Conservation (phyloP, 139 green algal genomes). For the Coelastrella sp. region DNA sequence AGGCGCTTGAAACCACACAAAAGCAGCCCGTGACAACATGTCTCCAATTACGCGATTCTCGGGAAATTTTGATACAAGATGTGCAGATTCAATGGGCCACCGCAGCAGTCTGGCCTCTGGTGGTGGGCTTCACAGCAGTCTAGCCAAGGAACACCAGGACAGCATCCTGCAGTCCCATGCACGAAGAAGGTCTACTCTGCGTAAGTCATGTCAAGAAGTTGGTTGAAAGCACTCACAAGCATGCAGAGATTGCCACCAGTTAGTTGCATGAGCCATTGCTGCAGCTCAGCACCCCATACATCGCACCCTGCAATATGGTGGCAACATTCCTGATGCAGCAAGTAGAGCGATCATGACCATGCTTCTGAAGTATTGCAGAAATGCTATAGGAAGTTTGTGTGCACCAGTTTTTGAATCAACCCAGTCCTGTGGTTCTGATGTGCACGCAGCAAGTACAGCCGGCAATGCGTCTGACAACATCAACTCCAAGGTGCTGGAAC, state of each 20-base stretch:
- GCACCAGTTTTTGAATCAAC: too few relatives aligned
- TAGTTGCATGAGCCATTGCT: too few relatives aligned
- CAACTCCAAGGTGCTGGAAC: background rate
- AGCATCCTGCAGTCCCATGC: background rate
- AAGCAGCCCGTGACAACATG: background rate
- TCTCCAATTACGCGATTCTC: background rate
- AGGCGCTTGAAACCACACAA: too few relatives aligned
- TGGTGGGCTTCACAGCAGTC: background rate
- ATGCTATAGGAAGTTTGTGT: too few relatives aligned
- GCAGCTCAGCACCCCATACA: too few relatives aligned
- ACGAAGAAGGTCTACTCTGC: background rate
- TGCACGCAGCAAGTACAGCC: background rate
- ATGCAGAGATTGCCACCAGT: too few relatives aligned
- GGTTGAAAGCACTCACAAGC: background rate
- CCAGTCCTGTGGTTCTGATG: too few relatives aligned
- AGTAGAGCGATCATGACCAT: too few relatives aligned
- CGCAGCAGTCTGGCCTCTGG: background rate
- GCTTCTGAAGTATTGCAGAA: too few relatives aligned
- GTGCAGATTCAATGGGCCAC: background rate
- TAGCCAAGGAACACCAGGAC: background rate
- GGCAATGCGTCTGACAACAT: constrained; percentile 9
- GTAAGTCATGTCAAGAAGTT: background rate
- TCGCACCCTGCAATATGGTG: too few relatives aligned
- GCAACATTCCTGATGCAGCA: too few relatives aligned
- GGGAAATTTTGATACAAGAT: background rate